Evolutionary conservation across 257 asterid genomes (phyloP).

Genomic region (Solanum etuberosum): DNA sequence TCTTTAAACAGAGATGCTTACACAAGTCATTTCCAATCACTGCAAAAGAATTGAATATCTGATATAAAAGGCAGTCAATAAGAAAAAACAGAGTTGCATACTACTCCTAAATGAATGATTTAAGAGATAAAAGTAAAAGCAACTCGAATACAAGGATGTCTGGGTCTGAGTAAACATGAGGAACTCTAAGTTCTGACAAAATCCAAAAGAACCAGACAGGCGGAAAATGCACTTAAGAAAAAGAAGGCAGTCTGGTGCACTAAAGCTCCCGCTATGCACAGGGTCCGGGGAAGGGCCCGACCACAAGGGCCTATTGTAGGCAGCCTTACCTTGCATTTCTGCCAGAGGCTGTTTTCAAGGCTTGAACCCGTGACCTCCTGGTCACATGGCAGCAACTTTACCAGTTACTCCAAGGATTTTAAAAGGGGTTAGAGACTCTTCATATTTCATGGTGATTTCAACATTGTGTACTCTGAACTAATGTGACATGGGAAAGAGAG

Average conservation of each 20-base stretch:
- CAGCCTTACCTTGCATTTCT: background rate
- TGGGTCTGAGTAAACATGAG: background rate
- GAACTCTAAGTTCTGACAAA: background rate
- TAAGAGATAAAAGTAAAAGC: background rate
- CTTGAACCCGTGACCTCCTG: background rate
- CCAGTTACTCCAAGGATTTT: background rate
- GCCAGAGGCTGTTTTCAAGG: background rate
- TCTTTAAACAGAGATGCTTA: conserved; percentile 49
- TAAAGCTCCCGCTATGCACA: background rate
- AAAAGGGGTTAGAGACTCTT: background rate
- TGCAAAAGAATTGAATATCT: conserved; percentile 20
- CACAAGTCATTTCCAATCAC: conserved; percentile 50
- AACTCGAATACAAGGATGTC: background rate
- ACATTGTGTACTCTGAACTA: background rate
- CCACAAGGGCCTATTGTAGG: background rate
- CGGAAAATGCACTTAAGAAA: background rate
- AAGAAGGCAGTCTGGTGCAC: background rate
- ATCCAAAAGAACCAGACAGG: background rate
- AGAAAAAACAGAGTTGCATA: background rate
- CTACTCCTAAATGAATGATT: background rate
- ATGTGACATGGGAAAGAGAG: background rate
- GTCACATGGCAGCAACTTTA: background rate
- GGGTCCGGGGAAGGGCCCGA: background rate
- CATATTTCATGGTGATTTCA: background rate
- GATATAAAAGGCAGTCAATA: background rate